Conservation (phyloP, 1,284 basidiomycete genomes). For the Exobasidium rhododendri region DNA sequence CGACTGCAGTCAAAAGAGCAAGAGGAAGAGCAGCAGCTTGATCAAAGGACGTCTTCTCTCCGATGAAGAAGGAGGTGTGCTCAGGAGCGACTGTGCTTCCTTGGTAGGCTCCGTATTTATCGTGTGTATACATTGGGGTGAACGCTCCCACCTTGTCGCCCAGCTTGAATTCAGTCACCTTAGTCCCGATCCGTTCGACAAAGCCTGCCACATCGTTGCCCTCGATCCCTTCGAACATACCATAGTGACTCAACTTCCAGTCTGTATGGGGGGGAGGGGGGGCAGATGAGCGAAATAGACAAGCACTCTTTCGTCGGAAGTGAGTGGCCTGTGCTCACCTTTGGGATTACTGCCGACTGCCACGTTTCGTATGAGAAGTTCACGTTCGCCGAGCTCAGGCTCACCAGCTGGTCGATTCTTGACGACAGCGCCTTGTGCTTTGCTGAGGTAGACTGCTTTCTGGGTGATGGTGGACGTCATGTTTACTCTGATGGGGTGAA, state of each 20-base stretch:
- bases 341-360: constrained; percentile 54
- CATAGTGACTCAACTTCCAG: constrained; percentile 39
- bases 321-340: constrained; percentile 13
- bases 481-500: no score
- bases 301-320: not conserved
- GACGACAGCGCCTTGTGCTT: constrained; percentile 22
- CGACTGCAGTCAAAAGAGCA: constrained; percentile 54
- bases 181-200: constrained; percentile 31
- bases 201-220: constrained; percentile 52
- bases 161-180: constrained; percentile 38
- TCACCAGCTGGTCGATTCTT: constrained; percentile 12
- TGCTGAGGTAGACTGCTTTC: constrained; percentile 26
- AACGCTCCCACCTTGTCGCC: constrained; percentile 49
- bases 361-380: constrained; percentile 55
- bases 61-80: constrained; percentile 34
- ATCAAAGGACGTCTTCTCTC: constrained; percentile 44
- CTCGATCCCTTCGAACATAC: constrained; percentile 29
- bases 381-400: constrained; percentile 20
- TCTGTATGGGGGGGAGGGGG: constrained; percentile 20
- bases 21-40: constrained; percentile 54
- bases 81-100: constrained; percentile 37
- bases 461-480: no score
- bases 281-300: not conserved
- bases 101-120: constrained; percentile 51
- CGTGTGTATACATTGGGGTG: constrained; percentile 36